Evolutionary conservation across 2,329 filamentous ascomycete species (phyloP).

Genomic region (Penicillium sumatraense): DNA sequence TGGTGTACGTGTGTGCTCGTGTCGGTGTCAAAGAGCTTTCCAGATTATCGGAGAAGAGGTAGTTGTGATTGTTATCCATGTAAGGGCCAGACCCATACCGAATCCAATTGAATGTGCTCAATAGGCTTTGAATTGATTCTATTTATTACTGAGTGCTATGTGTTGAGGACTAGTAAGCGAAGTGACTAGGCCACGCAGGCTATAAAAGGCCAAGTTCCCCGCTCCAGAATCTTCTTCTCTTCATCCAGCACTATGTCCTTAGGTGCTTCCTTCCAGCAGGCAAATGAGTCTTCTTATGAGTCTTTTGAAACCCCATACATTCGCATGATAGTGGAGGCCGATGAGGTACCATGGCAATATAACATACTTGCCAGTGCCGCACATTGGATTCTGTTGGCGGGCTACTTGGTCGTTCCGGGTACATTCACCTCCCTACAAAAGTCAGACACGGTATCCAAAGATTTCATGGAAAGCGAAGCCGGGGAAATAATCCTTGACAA

Average conservation of each 20-base stretch:
- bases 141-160: neutral
- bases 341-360: constrained; percentile 52
- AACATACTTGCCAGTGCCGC: constrained; percentile 54
- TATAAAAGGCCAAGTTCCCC: neutral
- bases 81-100: neutral
- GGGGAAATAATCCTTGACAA: constrained; percentile 36
- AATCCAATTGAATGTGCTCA: neutral
- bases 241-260: neutral
- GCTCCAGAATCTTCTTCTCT: neutral
- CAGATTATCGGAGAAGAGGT: neutral
- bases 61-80: neutral
- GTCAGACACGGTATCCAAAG: constrained; percentile 29
- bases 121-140: neutral
- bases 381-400: constrained; percentile 57
- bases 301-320: constrained; percentile 36
- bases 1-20: no score
- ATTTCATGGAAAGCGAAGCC: constrained; percentile 32
- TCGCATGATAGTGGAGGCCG: constrained; percentile 54
- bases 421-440: constrained; percentile 13
- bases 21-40: neutral
- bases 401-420: constrained; percentile 48
- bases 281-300: neutral
- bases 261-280: neutral
- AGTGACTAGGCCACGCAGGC: neutral
- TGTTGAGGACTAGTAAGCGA: neutral